Percentiles rank a stretch among this genome's conserved stretches.
Evolutionary conservation across 495 filamentous ascomycete species (phyloP).

Genomic region (Hypoxylon crocopeplum): DNA sequence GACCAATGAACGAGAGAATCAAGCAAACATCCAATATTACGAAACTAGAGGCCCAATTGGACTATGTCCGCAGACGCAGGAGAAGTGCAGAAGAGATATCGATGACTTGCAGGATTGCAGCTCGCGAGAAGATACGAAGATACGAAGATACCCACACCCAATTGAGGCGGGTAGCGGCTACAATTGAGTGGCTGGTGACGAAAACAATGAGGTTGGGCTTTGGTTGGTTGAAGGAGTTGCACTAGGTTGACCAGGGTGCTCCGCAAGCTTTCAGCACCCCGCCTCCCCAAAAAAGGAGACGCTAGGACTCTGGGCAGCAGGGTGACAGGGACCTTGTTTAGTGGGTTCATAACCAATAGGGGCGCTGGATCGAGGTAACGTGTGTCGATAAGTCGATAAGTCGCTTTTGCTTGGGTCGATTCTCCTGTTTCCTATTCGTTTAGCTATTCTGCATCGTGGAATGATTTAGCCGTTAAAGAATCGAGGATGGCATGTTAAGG

Average conservation of each 20-base stretch:
- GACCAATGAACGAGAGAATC: constrained; percentile 34
- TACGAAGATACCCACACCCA: constrained; percentile 9
- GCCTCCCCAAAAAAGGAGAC: constrained; percentile 19
- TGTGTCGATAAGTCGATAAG: constrained; percentile 9
- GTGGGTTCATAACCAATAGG: constrained; percentile 28
- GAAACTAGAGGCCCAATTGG: constrained; percentile 26
- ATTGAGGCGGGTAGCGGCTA: constrained; percentile 16
- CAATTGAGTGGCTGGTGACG: constrained; percentile 40
- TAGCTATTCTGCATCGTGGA: not conserved
- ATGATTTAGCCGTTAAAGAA: not conserved
- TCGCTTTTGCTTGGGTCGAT: constrained; percentile 1
- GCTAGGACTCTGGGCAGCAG: constrained; percentile 10
- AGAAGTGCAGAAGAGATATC: constrained; percentile 21
- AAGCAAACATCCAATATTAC: constrained; percentile 25
- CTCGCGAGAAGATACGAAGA: no score
- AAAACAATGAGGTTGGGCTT: constrained; percentile 38
- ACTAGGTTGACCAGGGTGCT: constrained; percentile 1
- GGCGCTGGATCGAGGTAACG: not conserved
- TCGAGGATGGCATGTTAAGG: not conserved
- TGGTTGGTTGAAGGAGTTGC: constrained; percentile 27
- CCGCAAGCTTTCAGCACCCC: constrained; percentile 28
- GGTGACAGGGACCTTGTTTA: constrained; percentile 38
- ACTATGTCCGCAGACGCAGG: constrained; percentile 30
- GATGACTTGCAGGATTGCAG: constrained; percentile 33
- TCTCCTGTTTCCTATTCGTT: constrained; percentile 10